These are phyloP conservation scores for Myotisia sp. DNA, from an alignment of 2,329 filamentous ascomycete genomes.

Conservation along the genomic window DNA sequence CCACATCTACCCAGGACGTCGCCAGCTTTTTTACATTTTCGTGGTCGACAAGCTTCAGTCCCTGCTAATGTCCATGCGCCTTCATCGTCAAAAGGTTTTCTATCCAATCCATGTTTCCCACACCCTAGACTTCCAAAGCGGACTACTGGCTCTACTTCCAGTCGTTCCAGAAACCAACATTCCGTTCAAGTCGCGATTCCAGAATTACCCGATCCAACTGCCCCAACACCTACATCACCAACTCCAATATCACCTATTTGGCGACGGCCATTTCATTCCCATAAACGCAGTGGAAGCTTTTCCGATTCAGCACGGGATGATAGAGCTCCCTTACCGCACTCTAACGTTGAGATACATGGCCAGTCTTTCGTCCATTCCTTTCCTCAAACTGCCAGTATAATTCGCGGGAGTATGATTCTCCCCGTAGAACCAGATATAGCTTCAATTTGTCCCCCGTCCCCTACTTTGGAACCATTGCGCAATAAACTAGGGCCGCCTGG, in stretches of 20 bases:
- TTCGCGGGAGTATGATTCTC: constrained; percentile 71
- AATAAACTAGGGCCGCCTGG: constrained; percentile 12
- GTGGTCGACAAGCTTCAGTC: constrained; percentile 14
- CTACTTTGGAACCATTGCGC: constrained; percentile 22
- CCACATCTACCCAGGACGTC: no score
- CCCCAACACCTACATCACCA: constrained; percentile 16
- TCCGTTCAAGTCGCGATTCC: constrained; percentile 27
- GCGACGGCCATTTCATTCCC: constrained; percentile 37
- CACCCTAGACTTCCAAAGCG: background rate
- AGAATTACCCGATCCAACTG: constrained; percentile 17
- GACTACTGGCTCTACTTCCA: constrained; percentile 8
- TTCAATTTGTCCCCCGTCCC: constrained; percentile 41
- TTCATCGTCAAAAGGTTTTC: no score
- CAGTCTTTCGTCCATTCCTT: constrained; percentile 42
- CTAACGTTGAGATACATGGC: constrained; percentile 29
- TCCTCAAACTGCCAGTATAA: constrained; percentile 66
- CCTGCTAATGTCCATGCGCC: no score
- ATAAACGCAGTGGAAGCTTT: constrained; percentile 78
- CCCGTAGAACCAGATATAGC: constrained; percentile 72
- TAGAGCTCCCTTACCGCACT: constrained; percentile 38
- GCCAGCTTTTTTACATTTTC: no score
- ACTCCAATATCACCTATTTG: constrained; percentile 20
- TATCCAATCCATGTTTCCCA: no score
- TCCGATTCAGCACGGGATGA: constrained; percentile 68
- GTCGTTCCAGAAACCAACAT: constrained; percentile 25